Evolutionary conservation across 2,329 filamentous ascomycete genomes (phyloP).

Genomic region (Diaporthe capsici): DNA sequence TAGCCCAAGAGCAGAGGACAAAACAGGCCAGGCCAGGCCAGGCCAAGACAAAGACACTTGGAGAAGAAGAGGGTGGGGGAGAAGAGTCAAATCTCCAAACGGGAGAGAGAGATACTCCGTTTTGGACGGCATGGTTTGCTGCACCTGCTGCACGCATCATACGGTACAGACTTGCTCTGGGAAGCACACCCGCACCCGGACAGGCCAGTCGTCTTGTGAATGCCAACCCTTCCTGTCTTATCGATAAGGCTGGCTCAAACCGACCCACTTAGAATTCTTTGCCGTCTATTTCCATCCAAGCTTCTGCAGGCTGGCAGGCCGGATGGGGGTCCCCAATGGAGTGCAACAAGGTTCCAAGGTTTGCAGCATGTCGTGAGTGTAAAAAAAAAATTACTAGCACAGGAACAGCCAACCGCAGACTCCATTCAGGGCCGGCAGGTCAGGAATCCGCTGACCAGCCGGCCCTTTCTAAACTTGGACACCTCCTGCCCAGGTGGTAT

Average conservation of each 20-base stretch:
- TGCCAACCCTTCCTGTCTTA: conserved; percentile 5
- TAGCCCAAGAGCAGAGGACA: not conserved
- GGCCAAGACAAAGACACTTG: not conserved
- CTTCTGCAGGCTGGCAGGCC: not conserved
- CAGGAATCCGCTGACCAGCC: conserved; percentile 12
- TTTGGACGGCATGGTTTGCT: not conserved
- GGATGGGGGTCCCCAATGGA: not conserved
- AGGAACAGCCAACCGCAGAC: not conserved
- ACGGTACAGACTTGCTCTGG: not conserved
- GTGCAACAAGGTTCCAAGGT: not conserved
- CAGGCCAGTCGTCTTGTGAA: not conserved
- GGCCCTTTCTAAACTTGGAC: conserved; percentile 31
- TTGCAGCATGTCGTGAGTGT: not conserved
- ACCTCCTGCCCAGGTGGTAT: not conserved
- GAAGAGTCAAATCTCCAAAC: not conserved
- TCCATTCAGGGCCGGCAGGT: conserved; percentile 6
- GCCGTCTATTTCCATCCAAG: conserved; percentile 6
- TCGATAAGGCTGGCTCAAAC: conserved; percentile 14
- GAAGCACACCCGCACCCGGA: not conserved
- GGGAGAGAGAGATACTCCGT: not conserved
- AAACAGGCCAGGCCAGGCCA: not conserved
- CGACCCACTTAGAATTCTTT: conserved; percentile 28
- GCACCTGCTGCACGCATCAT: not conserved
- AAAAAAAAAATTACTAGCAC: not conserved
- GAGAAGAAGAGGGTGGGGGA: not conserved